Evolutionary conservation across 805 yeast genomes (phyloP).

Genomic region (Hanseniaspora vineae): DNA sequence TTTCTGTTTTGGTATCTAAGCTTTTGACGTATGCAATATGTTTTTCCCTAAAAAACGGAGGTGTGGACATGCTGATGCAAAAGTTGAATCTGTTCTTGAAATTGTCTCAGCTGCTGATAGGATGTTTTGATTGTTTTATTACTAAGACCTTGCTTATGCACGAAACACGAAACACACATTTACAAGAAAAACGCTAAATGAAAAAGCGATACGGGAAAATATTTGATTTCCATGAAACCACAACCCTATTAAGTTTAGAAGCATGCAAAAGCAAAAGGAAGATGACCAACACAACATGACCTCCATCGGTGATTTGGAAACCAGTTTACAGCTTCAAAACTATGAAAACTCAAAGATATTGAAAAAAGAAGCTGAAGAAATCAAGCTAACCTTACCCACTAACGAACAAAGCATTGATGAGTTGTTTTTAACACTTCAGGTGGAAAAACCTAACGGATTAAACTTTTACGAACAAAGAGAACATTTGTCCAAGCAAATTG

Average conservation of each 20-base stretch:
- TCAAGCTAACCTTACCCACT: conserved; percentile 7
- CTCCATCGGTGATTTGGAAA: too few relatives aligned
- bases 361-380: neutral
- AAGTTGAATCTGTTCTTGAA: too few relatives aligned
- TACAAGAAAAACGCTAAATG: too few relatives aligned
- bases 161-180: too few relatives aligned
- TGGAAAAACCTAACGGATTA: conserved; percentile 36
- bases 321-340: neutral
- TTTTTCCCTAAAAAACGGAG: conserved; percentile 26
- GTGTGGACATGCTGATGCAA: neutral
- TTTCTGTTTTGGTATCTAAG: conserved; percentile 40
- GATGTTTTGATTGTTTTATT: too few relatives aligned
- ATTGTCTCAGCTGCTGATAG: neutral
- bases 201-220: too few relatives aligned
- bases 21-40: conserved; percentile 46
- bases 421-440: neutral
- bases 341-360: neutral
- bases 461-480: conserved; percentile 46
- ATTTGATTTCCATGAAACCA: too few relatives aligned
- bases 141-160: too few relatives aligned
- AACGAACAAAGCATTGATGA: conserved; percentile 27
- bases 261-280: too few relatives aligned
- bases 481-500: conserved; percentile 37
- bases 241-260: too few relatives aligned
- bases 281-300: too few relatives aligned